These are phyloP conservation scores for Rosa persica DNA, from an alignment of 306 rosid species.

Conservation along the genomic window DNA sequence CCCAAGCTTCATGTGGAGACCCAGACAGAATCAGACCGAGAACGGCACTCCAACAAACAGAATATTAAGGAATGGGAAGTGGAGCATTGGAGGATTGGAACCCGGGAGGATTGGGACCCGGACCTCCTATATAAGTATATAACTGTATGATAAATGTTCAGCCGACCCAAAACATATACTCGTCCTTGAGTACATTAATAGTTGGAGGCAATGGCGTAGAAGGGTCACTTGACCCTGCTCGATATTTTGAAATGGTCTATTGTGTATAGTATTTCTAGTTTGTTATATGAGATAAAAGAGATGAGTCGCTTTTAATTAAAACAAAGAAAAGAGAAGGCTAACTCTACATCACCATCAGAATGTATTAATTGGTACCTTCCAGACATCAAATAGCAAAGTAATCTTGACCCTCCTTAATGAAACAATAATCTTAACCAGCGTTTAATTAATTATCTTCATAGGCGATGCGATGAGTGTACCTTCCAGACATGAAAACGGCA, in stretches of 20 bases:
- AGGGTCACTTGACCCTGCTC: too few relatives aligned
- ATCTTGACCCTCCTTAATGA: not conserved
- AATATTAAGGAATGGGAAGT: not conserved
- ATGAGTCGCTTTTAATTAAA: too few relatives aligned
- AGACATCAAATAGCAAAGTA: too few relatives aligned
- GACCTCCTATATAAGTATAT: not conserved
- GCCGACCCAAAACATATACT: not conserved
- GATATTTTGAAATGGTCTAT: too few relatives aligned
- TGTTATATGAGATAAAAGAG: too few relatives aligned
- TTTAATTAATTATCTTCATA: constrained; percentile 6
- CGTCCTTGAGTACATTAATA: not conserved
- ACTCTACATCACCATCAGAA: too few relatives aligned
- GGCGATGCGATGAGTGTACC: constrained; percentile 43
- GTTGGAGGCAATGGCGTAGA: not conserved
- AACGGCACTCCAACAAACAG: not conserved
- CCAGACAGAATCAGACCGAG: not conserved
- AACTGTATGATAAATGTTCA: not conserved
- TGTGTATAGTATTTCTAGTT: too few relatives aligned
- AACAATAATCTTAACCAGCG: not conserved
- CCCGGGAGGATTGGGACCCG: not conserved
- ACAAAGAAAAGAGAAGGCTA: too few relatives aligned
- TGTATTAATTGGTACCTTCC: too few relatives aligned
- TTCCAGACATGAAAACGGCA: constrained; percentile 97
- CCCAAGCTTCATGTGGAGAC: not conserved
- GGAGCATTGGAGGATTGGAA: not conserved